These are phyloP conservation scores for Pythium angustatum DNA, from an alignment of 352 stramenopile species.

Conservation along the genomic window DNA sequence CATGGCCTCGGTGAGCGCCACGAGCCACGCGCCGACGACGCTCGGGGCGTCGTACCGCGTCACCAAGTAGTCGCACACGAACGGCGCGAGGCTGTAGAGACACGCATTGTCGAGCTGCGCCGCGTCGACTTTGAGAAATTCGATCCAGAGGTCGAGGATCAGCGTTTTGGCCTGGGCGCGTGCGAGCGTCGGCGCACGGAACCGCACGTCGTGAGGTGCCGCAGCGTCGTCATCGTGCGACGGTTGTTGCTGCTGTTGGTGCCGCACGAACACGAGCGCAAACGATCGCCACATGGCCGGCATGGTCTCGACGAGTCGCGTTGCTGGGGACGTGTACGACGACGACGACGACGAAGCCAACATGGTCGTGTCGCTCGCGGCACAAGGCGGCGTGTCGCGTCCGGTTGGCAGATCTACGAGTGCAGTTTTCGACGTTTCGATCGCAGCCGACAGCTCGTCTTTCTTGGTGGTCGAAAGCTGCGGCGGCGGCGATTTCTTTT, in stretches of 20 bases:
- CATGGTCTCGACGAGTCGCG: conserved; percentile 10
- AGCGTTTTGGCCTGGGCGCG: conserved; percentile 44
- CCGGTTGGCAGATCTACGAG: not conserved
- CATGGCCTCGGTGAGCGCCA: conserved; percentile 51
- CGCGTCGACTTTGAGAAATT: conserved; percentile 72
- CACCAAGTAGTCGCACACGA: conserved; percentile 74
- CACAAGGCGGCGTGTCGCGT: too few relatives aligned
- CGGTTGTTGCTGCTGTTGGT: conserved; percentile 18
- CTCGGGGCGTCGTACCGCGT: conserved; percentile 48
- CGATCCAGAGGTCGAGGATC: conserved; percentile 70
- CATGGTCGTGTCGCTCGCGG: too few relatives aligned
- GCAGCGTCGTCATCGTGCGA: not conserved
- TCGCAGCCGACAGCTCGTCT: conserved; percentile 10
- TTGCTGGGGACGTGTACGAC: not conserved
- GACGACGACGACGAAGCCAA: not conserved
- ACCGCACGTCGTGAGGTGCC: not conserved
- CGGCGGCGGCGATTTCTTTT: conserved; percentile 23
- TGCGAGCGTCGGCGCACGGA: conserved; percentile 21
- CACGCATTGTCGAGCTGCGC: conserved; percentile 55
- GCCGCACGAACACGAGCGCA: conserved; percentile 21
- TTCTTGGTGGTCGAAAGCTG: conserved; percentile 24
- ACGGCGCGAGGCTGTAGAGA: conserved; percentile 57
- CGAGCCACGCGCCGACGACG: conserved; percentile 55
- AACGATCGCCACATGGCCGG: conserved; percentile 33
- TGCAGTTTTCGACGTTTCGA: not conserved